Percentiles rank a stretch among this genome's conserved stretches.
phyloP scores from a whole-genome alignment of 495 filamentous ascomycete species.

The Talaromyces liani region DNA sequence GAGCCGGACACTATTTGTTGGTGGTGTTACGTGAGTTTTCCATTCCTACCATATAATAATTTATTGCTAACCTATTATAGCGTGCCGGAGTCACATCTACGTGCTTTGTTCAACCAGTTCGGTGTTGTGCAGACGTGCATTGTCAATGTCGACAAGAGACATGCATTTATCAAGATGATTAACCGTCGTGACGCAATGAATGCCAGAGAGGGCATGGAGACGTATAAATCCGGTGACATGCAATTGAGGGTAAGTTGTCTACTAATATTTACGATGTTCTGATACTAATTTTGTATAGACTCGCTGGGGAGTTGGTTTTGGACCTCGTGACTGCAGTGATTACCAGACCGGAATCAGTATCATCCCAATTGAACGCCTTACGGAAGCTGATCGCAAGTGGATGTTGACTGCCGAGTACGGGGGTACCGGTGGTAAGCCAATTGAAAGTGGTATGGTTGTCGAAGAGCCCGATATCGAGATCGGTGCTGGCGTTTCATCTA shows the following conservation, averaged over 20 bases:
- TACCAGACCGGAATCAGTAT: slow-evolving; percentile 88
- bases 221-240: slow-evolving; percentile 60
- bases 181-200: slow-evolving; percentile 73
- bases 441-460: slow-evolving; percentile 78
- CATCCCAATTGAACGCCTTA: slow-evolving; percentile 85
- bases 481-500: slow-evolving; percentile 91
- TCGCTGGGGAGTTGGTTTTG: slow-evolving; percentile 95
- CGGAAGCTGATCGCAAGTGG: slow-evolving; percentile 95
- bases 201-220: slow-evolving; percentile 90
- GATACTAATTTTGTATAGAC: slow-evolving; percentile 49
- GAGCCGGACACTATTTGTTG: slow-evolving; percentile 92
- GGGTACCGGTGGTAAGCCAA: slow-evolving; percentile 75
- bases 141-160: slow-evolving; percentile 92
- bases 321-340: slow-evolving; percentile 94
- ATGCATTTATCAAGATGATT: slow-evolving; percentile 98
- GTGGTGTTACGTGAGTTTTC: slow-evolving; percentile 78
- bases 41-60: not conserved
- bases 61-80: slow-evolving; percentile 28
- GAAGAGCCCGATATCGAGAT: slow-evolving; percentile 99
- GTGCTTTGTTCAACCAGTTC: slow-evolving; percentile 66
- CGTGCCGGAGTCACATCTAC: slow-evolving; percentile 72
- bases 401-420: slow-evolving; percentile 92
- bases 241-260: slow-evolving; percentile 63
- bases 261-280: not conserved
- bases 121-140: slow-evolving; percentile 94